Percentiles rank a stretch among this genome's conserved stretches.
These are phyloP conservation scores for Haplographium delicatum DNA, from an alignment of 495 filamentous ascomycete genomes.

Conservation along the genomic window DNA sequence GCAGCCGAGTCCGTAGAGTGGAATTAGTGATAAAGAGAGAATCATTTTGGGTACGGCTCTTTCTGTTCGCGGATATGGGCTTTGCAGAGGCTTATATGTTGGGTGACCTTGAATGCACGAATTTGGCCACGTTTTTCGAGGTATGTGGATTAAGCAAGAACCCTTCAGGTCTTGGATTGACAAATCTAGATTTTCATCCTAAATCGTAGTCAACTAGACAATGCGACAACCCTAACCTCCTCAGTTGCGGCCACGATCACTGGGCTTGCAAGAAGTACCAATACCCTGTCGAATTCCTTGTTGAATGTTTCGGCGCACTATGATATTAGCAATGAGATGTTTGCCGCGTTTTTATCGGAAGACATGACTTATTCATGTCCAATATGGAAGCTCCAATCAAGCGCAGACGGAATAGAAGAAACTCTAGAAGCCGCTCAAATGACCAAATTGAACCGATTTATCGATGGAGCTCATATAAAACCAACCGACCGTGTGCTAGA, in stretches of 20 bases:
- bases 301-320: conserved; percentile 67
- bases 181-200: conserved; percentile 52
- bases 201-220: conserved; percentile 51
- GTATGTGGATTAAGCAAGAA: conserved; percentile 27
- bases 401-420: conserved; percentile 37
- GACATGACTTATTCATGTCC: conserved; percentile 78
- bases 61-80: conserved; percentile 67
- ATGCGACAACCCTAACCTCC: conserved; percentile 56
- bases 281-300: conserved; percentile 59
- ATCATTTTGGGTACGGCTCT: conserved; percentile 59
- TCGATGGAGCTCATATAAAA: conserved; percentile 54
- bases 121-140: conserved; percentile 61
- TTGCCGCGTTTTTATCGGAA: conserved; percentile 62
- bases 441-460: conserved; percentile 57
- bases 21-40: conserved; percentile 53
- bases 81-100: conserved; percentile 71
- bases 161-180: neutral
- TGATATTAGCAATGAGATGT: conserved; percentile 70
- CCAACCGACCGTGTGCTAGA: conserved; percentile 60
- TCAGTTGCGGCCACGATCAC: conserved; percentile 45
- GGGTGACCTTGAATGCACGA: conserved; percentile 55
- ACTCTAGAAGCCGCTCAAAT: conserved; percentile 58
- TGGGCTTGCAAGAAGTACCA: conserved; percentile 50
- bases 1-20: conserved; percentile 17
- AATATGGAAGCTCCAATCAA: conserved; percentile 49